Conservation (phyloP, 164 flowering plant genomes). For the Piper longum region DNA sequence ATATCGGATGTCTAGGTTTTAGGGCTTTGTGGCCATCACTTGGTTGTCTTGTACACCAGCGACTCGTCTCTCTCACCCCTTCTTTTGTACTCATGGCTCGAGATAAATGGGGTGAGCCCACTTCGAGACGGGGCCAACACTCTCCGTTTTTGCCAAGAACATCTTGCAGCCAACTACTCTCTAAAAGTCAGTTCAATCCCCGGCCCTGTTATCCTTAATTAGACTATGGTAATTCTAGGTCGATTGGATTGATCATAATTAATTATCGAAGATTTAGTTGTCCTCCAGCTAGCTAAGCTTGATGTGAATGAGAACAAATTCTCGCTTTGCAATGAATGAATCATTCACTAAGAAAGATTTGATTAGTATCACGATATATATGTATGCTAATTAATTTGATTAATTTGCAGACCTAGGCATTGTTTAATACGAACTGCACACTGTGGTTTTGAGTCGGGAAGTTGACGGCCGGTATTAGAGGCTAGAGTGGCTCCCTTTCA, state of each 20-base stretch:
- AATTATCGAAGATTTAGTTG: not conserved
- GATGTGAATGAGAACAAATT: not conserved
- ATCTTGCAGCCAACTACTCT: not conserved
- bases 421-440: too few species aligned
- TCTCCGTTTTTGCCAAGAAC: not conserved
- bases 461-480: too few species aligned
- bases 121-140: not conserved
- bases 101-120: not conserved
- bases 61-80: not conserved
- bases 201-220: not conserved
- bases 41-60: not conserved
- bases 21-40: not conserved
- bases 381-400: too few species aligned
- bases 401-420: too few species aligned
- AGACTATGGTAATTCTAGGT: not conserved
- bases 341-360: not conserved
- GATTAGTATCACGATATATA: too few species aligned
- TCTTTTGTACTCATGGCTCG: not conserved
- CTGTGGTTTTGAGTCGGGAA: too few species aligned
- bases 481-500: too few species aligned
- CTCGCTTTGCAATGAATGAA: too few species aligned
- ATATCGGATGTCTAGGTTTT: not conserved
- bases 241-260: not conserved
- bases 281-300: not conserved
- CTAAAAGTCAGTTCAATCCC: not conserved